Evolutionary conservation across 2,329 filamentous ascomycete species (phyloP).

Genomic region (Talaromyces sp.): DNA sequence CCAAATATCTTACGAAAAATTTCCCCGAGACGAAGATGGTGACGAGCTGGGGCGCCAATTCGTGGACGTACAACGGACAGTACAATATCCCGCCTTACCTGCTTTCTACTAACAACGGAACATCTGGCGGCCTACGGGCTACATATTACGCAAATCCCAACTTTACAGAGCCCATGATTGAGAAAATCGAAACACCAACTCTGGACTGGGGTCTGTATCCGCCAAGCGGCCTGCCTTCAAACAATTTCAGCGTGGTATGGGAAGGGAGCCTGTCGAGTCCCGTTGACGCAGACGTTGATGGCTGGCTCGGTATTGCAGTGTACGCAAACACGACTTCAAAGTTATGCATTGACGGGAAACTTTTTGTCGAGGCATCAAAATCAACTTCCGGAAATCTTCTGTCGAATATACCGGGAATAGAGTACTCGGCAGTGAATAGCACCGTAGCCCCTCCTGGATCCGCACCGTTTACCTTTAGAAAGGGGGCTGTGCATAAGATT

Average conservation of each 20-base stretch:
- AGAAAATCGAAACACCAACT: not conserved
- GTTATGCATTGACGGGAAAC: not conserved
- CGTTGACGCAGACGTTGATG: slow-evolving; percentile 35
- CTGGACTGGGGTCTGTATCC: not conserved
- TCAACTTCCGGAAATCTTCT: not conserved
- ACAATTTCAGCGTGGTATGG: slow-evolving; percentile 45
- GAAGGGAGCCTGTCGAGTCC: slow-evolving; percentile 37
- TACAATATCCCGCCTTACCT: slow-evolving; percentile 42
- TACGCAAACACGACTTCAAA: slow-evolving; percentile 37
- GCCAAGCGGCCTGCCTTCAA: slow-evolving; percentile 24
- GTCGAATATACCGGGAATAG: not conserved
- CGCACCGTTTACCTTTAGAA: not conserved
- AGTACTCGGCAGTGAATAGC: not conserved
- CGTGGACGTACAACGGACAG: slow-evolving; percentile 43
- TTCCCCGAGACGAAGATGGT: slow-evolving; percentile 27
- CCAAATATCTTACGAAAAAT: slow-evolving; percentile 9
- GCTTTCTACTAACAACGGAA: slow-evolving; percentile 31
- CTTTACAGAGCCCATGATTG: not conserved
- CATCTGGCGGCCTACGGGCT: slow-evolving; percentile 33
- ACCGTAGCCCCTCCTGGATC: not conserved
- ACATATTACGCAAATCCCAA: slow-evolving; percentile 36
- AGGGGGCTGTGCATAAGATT: slow-evolving; percentile 25
- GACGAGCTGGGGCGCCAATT: slow-evolving; percentile 42
- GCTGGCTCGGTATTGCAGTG: slow-evolving; percentile 42
- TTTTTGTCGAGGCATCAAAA: slow-evolving; percentile 8